Conservation (phyloP, 1,284 basidiomycete genomes). For the Xerocomus amazonicus region DNA sequence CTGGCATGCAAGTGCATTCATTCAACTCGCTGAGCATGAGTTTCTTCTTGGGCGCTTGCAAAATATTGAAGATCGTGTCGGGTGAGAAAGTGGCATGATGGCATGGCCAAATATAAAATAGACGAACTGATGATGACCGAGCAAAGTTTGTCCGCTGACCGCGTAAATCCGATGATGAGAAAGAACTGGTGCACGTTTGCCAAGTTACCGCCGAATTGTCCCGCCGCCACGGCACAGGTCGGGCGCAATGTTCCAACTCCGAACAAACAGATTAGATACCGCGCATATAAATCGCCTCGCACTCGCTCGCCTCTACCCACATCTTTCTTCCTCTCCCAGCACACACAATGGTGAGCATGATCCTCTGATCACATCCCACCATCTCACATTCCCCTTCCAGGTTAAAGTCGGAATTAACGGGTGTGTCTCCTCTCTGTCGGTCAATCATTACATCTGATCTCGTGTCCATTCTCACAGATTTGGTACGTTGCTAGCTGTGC, state of each 20-base stretch:
- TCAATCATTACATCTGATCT: conserved; percentile 16
- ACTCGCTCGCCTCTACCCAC: background rate
- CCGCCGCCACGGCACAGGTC: background rate
- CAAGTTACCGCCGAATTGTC: no score
- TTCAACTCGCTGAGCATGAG: no score
- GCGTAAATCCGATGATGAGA: no score
- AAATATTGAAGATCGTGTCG: no score
- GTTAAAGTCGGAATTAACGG: conserved; percentile 95
- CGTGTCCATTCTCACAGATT: conserved; percentile 50
- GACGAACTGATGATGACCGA: no score
- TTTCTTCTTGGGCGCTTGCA: no score
- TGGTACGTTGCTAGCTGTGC: conserved; percentile 51
- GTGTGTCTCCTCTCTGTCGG: conserved; percentile 39
- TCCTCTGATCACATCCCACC: background rate
- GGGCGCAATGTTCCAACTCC: conserved; percentile 28
- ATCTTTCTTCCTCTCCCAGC: conserved; percentile 3
- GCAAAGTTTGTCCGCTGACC: no score
- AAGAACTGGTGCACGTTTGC: no score
- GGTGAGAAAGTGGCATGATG: no score
- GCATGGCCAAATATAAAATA: no score
- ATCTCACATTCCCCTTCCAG: conserved; percentile 22
- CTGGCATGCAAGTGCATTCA: no score
- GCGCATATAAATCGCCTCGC: conserved; percentile 16
- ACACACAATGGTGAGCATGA: conserved; percentile 24
- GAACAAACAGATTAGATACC: conserved; percentile 29